Base-by-base conservation (phyloP, 2,329 filamentous ascomycete species). In the Monosporascus ibericus region DNA sequence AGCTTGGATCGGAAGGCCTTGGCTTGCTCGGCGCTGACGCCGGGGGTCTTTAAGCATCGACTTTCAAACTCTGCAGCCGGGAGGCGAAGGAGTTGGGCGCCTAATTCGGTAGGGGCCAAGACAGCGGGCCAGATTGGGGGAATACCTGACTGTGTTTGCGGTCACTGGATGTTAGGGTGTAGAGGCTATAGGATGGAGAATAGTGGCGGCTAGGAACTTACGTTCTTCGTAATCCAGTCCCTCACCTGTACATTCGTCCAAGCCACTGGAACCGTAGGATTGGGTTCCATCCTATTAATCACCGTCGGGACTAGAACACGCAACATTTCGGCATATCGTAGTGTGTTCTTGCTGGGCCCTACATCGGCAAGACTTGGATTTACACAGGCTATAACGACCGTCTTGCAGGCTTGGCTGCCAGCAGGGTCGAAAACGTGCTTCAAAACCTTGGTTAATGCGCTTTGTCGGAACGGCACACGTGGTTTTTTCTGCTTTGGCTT, bases 401-500 rank as follows among this genome's bases (percentile, higher is more conserved):
- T 78, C 60, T 68, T 73, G 63, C 71, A 75, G 14, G 57, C 59
- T 0, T 69, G 65, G n/a, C 58, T 59, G 14, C 68, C 63, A 0
- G 65, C 54, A 0, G 75, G 73, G 55, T 79, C 75, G 56, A 78
- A 77, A 11, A 77, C 68, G 48, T 77, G 75, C 56, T 78, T 78
- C 47, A 77, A 63, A 0, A 76, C 69, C 60, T 72, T 76, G 6
- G 75, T 78, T 47, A 78, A 58, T 7, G 70, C 68, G 58, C 73
- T 75, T 54, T 75, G 72, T 0, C 75, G 69, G 55, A 75, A 78
- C 0, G 75, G 75, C 0, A 78, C 65, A 49, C 75, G 70, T 0
- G 66, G 61, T 11, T n/a, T 67, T 58, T 69, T 71, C 55, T 37
- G 22, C 48, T 52, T 49, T 14, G n/a, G 15, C 62, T 44, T 24